Evolutionary conservation across 768 basidiomycete genomes (phyloP), one percentile per base, ranked within the genome.

Genomic region (Collybiopsis confluens): DNA sequence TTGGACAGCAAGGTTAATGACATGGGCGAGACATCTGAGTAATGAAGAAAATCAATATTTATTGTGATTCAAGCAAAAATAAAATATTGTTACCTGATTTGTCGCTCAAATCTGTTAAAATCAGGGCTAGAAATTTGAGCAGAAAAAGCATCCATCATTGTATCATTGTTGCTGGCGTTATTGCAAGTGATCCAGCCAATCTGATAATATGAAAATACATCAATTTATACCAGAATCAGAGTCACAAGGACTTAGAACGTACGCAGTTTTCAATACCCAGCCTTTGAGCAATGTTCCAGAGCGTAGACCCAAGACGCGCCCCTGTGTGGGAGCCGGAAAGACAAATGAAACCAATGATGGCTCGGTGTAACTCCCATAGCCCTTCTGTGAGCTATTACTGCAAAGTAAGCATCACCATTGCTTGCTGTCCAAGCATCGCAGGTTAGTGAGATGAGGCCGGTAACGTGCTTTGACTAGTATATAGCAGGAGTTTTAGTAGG

Each of bases 371-470:
- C 24, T 61, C 52, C 70, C 38, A 40, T 16, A 28, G 73, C 68
- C 40, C 73, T 69, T 71, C 73, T 76, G 47, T 72, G 70, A 0
- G 64, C 70, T 0, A 68, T 76, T 4, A 72, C 67, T 0, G 65
- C 73, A 57, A 71, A 71, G 58, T 76, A 77, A 1, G 59, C 65
- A 58, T 75, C 71, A 1, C 57, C 54, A 55, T 70, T 74, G 8
- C 33, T 46, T 2, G 73, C 73, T 45, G 72, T 71, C 74, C 73
- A 75, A 13, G 64, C 70, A 59, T 76, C 68, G 57, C 70, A 70
- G 3, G 72, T 76, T 7, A 69, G 20, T 37, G 59, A 68, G 35
- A 71, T 55, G 6, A 47, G n/a, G 3, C 69, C 70, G 6, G 33
- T 52, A 1, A 65, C 64, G 2, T 36, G 45, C 0, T 51, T 42